Evolutionary conservation across 1,284 basidiomycete genomes (phyloP).

Genomic region (Nidula niveotomentosa): DNA sequence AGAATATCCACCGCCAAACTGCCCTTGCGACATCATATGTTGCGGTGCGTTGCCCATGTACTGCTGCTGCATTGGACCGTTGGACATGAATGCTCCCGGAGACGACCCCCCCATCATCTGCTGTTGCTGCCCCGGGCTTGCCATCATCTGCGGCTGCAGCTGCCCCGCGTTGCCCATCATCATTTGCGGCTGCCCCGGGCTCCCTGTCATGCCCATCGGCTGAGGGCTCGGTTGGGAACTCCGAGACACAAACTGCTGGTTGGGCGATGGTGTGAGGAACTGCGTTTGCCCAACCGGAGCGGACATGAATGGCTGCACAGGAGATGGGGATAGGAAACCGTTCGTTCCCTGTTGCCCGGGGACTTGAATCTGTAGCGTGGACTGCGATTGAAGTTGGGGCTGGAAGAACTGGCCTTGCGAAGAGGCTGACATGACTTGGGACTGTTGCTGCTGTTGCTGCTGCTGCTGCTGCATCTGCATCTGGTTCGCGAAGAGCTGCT

Average conservation of each 20-base stretch:
- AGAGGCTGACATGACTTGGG: slow-evolving; percentile 11
- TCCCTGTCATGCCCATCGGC: slow-evolving; percentile 10
- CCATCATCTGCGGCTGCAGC: slow-evolving; percentile 11
- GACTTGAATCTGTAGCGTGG: slow-evolving; percentile 20
- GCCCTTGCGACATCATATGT: slow-evolving; percentile 12
- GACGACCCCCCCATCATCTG: slow-evolving; percentile 11
- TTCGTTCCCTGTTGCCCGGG: slow-evolving; percentile 2
- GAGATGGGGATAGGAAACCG: slow-evolving; percentile 16
- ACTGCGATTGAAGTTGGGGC: slow-evolving; percentile 14
- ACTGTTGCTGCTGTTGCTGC: slow-evolving; percentile 6
- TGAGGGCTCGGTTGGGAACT: slow-evolving; percentile 24
- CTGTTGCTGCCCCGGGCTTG: slow-evolving; percentile 12
- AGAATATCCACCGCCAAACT: slow-evolving; percentile 11
- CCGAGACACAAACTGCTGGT: slow-evolving; percentile 22
- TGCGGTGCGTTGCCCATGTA: slow-evolving; percentile 2
- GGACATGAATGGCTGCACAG: slow-evolving; percentile 19
- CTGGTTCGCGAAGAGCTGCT: slow-evolving; percentile 15
- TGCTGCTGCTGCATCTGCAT: slow-evolving; percentile 5
- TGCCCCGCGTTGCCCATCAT: background rate
- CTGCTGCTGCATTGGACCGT: slow-evolving; percentile 4
- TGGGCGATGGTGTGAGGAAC: slow-evolving; percentile 23
- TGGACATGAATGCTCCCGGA: background rate
- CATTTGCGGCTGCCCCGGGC: slow-evolving; percentile 10
- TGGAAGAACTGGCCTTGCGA: slow-evolving; percentile 16
- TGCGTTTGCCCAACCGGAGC: slow-evolving; percentile 17